Evolutionary conservation across 106 monocot genomes (phyloP).

Genomic region (Vanilla planifolia): DNA sequence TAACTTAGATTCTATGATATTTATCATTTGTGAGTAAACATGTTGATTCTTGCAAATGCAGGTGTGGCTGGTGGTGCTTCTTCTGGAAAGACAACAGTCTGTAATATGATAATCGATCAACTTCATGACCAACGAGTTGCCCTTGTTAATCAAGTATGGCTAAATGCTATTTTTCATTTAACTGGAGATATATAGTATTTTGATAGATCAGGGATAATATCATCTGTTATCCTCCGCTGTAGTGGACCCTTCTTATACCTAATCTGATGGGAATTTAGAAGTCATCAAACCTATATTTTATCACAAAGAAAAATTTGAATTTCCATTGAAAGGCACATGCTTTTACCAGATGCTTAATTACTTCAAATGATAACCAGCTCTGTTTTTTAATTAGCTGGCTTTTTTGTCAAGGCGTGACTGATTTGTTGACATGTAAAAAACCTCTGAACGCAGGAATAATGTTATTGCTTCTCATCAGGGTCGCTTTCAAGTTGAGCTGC

Average conservation of each 20-base stretch:
- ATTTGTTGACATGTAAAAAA: not conserved
- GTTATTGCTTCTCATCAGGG: no score
- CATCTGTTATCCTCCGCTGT: not conserved
- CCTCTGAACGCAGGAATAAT: not conserved
- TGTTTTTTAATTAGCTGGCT: not conserved
- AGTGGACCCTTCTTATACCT: not conserved
- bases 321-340: not conserved
- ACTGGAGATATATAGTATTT: not conserved
- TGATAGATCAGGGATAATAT: not conserved
- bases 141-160: slow-evolving; percentile 60
- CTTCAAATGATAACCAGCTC: no score
- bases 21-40: not conserved
- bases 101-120: slow-evolving; percentile 76
- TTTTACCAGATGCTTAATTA: not conserved
- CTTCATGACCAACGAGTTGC: slow-evolving; percentile 74
- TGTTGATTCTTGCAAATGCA: slow-evolving; percentile 9
- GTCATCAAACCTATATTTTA: not conserved
- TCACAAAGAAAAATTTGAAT: not conserved
- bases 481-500: no score
- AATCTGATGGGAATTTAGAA: not conserved
- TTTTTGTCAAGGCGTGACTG: not conserved
- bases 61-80: slow-evolving; percentile 75
- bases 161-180: not conserved
- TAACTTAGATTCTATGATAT: not conserved
- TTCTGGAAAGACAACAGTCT: slow-evolving; percentile 68